Evolutionary conservation across 306 rosid species (phyloP), one percentile per base, ranked within the genome.

Genomic region (Arachis hypogaea): DNA sequence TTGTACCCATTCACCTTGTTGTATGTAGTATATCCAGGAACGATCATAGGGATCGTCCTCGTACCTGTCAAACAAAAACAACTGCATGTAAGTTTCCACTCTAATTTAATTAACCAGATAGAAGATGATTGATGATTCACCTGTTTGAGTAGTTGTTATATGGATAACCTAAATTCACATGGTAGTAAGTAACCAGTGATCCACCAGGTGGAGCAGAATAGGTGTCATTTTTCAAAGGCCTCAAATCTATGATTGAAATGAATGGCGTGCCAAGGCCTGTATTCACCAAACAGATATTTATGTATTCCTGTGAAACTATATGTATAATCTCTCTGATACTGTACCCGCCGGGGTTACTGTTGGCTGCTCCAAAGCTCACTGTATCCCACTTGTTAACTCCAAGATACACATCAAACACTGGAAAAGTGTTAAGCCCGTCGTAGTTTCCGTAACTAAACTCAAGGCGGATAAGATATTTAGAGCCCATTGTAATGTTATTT

Each of bases 231-330:
- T 11, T 40, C 77, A 87, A 62, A 36, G 80, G 68, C 72, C 89
- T 71, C 3, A 85, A 55, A 68, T 82, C 84, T 71, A 87, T 59
- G 28, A 76, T 50, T 28, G 92, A 85, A 12, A 87, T 72, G 29
- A 87, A 82, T 6, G 87, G 89, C 38, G 81, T 80, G 16, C 89
- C 84, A 42, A 3, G 12, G 29, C 75, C 82, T 2, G 76, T 82
- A 58, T 80, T 42, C 29, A 68, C 89, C 11, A 87, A 75, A 78
- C 89, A 87, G 5, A 87, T 36, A 0, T 73, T 43, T 9, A 85
- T 5, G 9, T 79, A 75, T 51, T 74, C 75, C 5, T 22, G 62
- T 22, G 75, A 49, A 5, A 85, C 81, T 9, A 54, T 29, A 70
- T 87, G 78, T 10, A 87, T 73, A 56, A 84, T 44, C 66, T 87